Evolutionary conservation across 495 filamentous ascomycete genomes (phyloP), one percentile per base, ranked within the genome.

Genomic region (Penicillium ucsense): DNA sequence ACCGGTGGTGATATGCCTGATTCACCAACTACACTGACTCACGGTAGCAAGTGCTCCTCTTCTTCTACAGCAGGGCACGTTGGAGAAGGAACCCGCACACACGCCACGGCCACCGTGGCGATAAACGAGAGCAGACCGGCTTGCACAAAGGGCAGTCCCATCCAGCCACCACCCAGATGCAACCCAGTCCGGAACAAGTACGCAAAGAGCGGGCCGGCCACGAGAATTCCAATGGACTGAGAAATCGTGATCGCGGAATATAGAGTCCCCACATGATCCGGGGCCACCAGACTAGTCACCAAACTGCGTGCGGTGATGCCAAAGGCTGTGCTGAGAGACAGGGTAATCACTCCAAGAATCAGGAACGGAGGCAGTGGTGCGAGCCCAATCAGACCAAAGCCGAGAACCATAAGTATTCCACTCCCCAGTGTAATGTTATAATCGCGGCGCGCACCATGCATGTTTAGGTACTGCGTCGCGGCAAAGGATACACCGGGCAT

Each of bases 121-220:
- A 57, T 27, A 9, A 38, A 10, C 33, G 44, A 60, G 12, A 60
- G 48, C 3, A 60, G n/a, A n/a, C 51, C 43, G 4, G 52, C 63
- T 36, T 53, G 50, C 9, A 66, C 33, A 47, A 63, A 68, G 6
- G 64, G 64, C 2, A 67, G 47, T 8, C 64, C 64, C 46, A 62
- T 43, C 64, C 64, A 67, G 0, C 41, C 49, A 43, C 60, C 48
- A 7, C 66, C 68, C 8, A 66, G 43, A 45, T 64, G 64, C 61
- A 73, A 61, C 7, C 67, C 70, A 41, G 60, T 47, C 4, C 56
- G 54, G 52, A 72, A 73, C 3, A 59, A 49, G 20, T 61, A 58
- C 27, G 60, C 58, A n/a, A 72, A 57, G 8, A 68, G 37, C 3
- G 70, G 70, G 1, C 65, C 60, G 2, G 67, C 53, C 31, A 70